These are phyloP conservation scores for Schizosaccharomyces lindneri DNA, from an alignment of 805 yeast genomes.

Conservation along the genomic window DNA sequence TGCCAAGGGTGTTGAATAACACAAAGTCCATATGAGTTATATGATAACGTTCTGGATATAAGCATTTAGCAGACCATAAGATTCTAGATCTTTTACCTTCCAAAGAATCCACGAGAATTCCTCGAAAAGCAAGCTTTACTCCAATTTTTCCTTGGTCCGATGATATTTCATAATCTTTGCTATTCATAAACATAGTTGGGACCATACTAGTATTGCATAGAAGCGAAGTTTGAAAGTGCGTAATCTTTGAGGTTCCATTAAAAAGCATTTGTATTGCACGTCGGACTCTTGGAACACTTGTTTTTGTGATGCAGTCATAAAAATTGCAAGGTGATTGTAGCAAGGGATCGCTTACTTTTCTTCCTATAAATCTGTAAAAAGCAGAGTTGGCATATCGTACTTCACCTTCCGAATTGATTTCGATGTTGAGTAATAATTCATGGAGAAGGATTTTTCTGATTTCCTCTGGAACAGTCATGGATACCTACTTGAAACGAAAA, in stretches of 20 bases:
- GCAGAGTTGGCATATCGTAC: not conserved
- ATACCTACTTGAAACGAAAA: not conserved
- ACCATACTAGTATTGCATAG: not conserved
- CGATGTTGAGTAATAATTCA: not conserved
- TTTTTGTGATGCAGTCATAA: too few species aligned
- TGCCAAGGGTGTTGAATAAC: not conserved
- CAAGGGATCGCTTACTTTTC: not conserved
- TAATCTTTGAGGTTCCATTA: too few species aligned
- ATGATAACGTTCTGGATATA: not conserved
- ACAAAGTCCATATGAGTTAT: not conserved
- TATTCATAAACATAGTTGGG: not conserved
- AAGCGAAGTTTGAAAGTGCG: too few species aligned
- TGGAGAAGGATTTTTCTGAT: not conserved
- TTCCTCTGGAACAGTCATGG: not conserved
- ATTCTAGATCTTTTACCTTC: not conserved
- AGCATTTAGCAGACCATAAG: not conserved
- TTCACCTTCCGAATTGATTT: not conserved
- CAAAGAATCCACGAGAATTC: not conserved
- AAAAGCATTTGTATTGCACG: too few species aligned
- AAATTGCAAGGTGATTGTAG: too few species aligned
- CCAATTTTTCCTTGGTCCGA: not conserved
- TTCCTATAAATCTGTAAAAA: not conserved
- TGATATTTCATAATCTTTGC: not conserved
- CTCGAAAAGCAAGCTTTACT: not conserved
- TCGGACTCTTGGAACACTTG: too few species aligned